Conservation (phyloP, 148 eudicot genomes). For the Heliamphora exappendiculata region DNA sequence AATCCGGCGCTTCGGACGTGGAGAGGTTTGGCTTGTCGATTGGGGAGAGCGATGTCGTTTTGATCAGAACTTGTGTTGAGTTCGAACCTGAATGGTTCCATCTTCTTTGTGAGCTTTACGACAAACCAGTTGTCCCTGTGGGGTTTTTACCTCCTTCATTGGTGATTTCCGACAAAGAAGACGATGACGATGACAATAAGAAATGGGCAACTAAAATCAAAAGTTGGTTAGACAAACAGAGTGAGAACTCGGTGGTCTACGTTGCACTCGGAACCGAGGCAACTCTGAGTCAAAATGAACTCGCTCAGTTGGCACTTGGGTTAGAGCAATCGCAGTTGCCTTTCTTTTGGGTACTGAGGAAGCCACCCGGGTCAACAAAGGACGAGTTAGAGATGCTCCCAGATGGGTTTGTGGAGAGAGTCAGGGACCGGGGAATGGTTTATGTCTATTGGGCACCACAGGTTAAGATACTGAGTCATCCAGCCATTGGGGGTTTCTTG, state of each 20-base stretch:
- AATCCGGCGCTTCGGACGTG: conserved; percentile 35
- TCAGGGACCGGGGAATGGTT: conserved; percentile 30
- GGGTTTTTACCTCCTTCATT: conserved; percentile 42
- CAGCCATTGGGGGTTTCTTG: conserved; percentile 46
- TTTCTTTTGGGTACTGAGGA: conserved; percentile 48
- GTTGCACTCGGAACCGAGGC: conserved; percentile 74
- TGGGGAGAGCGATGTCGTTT: conserved; percentile 45
- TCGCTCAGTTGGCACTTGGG: conserved; percentile 46
- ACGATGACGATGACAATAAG: background rate
- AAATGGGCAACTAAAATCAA: conserved; percentile 29
- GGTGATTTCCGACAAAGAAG: background rate
- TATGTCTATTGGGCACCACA: conserved; percentile 63
- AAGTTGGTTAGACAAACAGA: conserved; percentile 43
- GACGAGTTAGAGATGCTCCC: conserved; percentile 36
- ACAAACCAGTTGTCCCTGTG: conserved; percentile 37
- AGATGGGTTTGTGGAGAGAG: conserved; percentile 32
- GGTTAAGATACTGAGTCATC: conserved; percentile 46
- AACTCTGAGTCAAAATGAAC: conserved; percentile 30
- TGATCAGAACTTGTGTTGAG: conserved; percentile 35
- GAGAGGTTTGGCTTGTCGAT: conserved; percentile 41
- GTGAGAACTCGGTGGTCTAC: conserved; percentile 37
- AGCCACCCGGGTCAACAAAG: conserved; percentile 22
- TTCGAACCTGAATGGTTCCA: conserved; percentile 56
- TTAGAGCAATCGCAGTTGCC: conserved; percentile 46
- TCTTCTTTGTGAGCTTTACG: conserved; percentile 39